Evolutionary conservation across 2,329 filamentous ascomycete genomes (phyloP), one percentile per base, ranked within the genome.

Genomic region (Arthrobotrys sinensis): DNA sequence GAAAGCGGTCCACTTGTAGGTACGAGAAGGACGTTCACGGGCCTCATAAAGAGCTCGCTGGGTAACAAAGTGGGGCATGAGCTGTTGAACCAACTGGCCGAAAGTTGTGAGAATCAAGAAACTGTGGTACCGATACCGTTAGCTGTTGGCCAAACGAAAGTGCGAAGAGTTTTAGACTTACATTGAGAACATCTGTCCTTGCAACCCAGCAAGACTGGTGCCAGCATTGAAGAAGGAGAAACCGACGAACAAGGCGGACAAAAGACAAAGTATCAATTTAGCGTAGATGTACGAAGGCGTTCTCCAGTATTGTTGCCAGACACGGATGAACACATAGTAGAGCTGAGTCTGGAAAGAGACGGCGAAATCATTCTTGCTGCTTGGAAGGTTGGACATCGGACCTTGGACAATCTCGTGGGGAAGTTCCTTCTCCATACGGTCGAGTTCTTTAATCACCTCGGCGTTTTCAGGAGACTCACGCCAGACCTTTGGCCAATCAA

Each of bases 231-330:
- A 93, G 85, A 96, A 94, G 66, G 91, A 91, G 84, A 94, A 93
- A 34, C 93, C 93, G 82, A 96, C 92, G 84, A 95, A 96, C 11
- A 96, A 87, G 3, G 91, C 38, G n/a, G 76, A 79, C 46, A 79
- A 84, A 24, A 88, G 85, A 83, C 91, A 93, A 16, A 96, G 90
- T 0, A 88, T 86, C 0, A 87, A 83, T 87, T 97, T 97, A 82
- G 92, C 91, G 86, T 95, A 96, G 84, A 97, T 94, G 86, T 97
- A 97, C 4, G 90, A 88, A 0, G 94, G 94, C 0, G 91, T 94
- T 77, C 94, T 92, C 93, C 94, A 97, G 88, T 96, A 96, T 84
- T 97, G 93, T 83, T 94, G 89, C 86, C 96, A 96, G 28, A 96
- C 91, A 82, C 94, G 93, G 80, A 88, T 84, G 16, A 89, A 88